Evolutionary conservation across 2,329 filamentous ascomycete species (phyloP), one percentile per base, ranked within the genome.

Genomic region (Colletotrichum navitas): DNA sequence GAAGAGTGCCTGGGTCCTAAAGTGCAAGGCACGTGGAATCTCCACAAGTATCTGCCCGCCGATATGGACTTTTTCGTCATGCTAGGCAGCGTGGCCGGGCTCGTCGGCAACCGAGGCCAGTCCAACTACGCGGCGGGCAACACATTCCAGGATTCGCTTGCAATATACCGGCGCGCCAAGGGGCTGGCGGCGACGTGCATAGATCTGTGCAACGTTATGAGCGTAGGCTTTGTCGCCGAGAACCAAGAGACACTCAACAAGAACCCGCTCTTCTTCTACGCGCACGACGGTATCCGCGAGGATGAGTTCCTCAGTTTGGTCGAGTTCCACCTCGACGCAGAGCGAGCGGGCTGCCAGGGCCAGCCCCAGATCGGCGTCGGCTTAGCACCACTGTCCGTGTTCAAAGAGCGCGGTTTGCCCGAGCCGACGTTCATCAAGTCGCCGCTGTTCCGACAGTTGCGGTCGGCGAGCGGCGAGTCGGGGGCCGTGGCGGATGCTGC

Each of bases 1-100:
- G 69, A 74, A 7, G 73, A 78, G 4, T 83, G 83, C 2, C 78
- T 85, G 24, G 75, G 72, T 18, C 81, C 81, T 24, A 83, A 82
- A 67, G 77, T 83, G 0, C 63, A 76, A 4, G 80, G 80, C 8
- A 77, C 73, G 0, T 73, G 71, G 34, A 71, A 77, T 55, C 73
- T 83, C 7, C 75, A 81, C 63, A 74, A 77, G 7, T 26, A 79
- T 0, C 79, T 83, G 52, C 55, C 64, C 7, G 51, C 75, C 1
- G 74, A 73, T 34, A 74, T 82, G n/a, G 81, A 81, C 63, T 81
- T 80, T 71, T 82, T 81, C 68, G 73, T 81, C 34, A 45, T 79
- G 39, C 75, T 81, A n/a, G 79, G 78, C 0, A 82, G 80, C 1
- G 43, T 76, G 1, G 70, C 74, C 5, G 68, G 64, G 10, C 69